Percentiles rank a stretch among this genome's conserved stretches.
These are phyloP conservation scores for Arthroderma uncinatum DNA, from an alignment of 2,329 filamentous ascomycete species.

Conservation along the genomic window DNA sequence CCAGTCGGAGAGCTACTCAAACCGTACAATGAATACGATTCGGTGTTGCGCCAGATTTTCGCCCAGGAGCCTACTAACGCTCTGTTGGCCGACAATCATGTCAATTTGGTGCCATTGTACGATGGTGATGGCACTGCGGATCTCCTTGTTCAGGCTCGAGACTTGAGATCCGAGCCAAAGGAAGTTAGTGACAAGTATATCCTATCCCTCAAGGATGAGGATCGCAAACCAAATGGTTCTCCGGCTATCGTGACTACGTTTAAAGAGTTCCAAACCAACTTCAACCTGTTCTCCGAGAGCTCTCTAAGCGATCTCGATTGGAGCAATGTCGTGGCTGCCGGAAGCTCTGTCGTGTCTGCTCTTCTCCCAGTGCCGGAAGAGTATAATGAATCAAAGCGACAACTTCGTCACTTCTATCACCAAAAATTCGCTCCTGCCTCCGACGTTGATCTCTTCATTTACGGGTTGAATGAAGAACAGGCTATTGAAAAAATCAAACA, in stretches of 20 bases:
- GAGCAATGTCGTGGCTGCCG: constrained; percentile 70
- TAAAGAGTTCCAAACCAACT: constrained; percentile 65
- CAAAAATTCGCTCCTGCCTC: constrained; percentile 70
- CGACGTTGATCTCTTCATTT: constrained; percentile 78
- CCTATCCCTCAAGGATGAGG: constrained; percentile 27
- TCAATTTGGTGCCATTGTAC: constrained; percentile 24
- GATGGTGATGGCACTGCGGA: constrained; percentile 10
- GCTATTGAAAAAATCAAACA: constrained; percentile 74
- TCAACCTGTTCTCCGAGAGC: constrained; percentile 70
- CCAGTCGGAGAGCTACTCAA: constrained; percentile 9
- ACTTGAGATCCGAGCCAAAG: constrained; percentile 17
- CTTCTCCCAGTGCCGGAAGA: constrained; percentile 58
- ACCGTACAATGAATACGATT: constrained; percentile 24
- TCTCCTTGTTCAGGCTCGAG: constrained; percentile 18
- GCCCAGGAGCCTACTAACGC: constrained; percentile 22
- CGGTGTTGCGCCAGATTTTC: constrained; percentile 23
- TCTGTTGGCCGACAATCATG: constrained; percentile 16
- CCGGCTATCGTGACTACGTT: constrained; percentile 57
- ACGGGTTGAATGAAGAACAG: constrained; percentile 64
- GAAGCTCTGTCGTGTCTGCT: constrained; percentile 69
- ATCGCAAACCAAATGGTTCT: constrained; percentile 50
- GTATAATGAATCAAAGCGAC: constrained; percentile 32
- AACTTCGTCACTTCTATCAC: constrained; percentile 60
- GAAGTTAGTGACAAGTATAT: constrained; percentile 21
- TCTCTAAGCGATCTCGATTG: constrained; percentile 66